Evolutionary conservation across 176 grass and related monocot species (phyloP).

Genomic region (Coix lacrymajobi): DNA sequence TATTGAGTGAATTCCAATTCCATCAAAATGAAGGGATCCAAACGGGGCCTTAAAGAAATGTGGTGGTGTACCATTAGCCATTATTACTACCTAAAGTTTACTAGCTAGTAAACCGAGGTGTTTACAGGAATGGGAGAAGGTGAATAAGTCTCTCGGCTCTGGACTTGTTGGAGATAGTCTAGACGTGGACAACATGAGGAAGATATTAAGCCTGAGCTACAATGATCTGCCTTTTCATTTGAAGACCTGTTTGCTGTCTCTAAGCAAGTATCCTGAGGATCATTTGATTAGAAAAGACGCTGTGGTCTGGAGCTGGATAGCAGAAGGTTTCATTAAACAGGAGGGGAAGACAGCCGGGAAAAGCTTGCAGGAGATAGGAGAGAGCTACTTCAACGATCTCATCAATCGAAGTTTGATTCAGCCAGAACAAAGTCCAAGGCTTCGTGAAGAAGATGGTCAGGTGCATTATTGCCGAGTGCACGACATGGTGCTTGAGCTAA

Average conservation of each 20-base stretch:
- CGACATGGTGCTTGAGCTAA: not conserved
- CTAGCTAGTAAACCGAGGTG: not conserved
- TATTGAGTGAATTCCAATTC: too few species aligned
- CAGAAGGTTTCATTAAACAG: not conserved
- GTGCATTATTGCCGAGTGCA: not conserved
- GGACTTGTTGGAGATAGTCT: not conserved
- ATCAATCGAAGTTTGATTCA: not conserved
- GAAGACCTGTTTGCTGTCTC: not conserved
- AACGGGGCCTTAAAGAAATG: constrained; percentile 10
- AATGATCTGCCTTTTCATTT: not conserved
- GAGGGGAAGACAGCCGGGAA: too few species aligned
- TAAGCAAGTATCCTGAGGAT: too few species aligned
- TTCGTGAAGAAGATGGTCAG: not conserved
- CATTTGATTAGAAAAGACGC: not conserved
- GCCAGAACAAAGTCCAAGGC: too few species aligned
- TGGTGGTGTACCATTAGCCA: not conserved
- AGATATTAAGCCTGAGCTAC: too few species aligned
- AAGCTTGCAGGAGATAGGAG: not conserved
- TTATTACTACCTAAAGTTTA: not conserved
- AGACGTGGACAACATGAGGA: not conserved
- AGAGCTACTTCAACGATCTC: not conserved
- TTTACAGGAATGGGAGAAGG: not conserved
- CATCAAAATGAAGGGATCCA: too few species aligned
- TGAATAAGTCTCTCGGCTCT: not conserved
- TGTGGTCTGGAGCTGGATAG: not conserved